Percentiles rank a stretch among this genome's conserved stretches.
phyloP scores from a whole-genome alignment of 139 green algal genomes.

The Closterium sp. region DNA sequence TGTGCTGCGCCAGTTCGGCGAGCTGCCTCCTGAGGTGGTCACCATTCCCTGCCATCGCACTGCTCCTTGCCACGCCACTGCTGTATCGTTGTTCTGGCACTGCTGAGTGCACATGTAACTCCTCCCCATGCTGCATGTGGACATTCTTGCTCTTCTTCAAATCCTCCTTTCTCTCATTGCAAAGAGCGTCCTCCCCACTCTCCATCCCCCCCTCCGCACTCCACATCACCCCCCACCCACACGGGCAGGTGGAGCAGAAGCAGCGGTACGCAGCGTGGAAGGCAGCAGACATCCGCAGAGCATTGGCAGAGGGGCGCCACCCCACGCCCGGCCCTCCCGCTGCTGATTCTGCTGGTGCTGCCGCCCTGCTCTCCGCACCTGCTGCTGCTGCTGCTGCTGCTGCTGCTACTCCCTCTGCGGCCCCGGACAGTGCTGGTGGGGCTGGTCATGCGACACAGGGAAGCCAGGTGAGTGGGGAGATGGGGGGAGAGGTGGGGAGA shows the following conservation, averaged over 20 bases:
- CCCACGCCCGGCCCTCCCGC: constrained; percentile 12
- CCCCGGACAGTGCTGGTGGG: neutral
- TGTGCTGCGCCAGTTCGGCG: constrained; percentile 73
- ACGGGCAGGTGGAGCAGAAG: constrained; percentile 64
- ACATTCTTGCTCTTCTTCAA: no score
- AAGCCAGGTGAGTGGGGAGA: neutral
- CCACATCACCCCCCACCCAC: no score
- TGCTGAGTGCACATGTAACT: no score
- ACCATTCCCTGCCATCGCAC: neutral
- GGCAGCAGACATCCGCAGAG: constrained; percentile 82
- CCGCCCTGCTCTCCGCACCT: neutral
- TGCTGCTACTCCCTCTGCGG: neutral
- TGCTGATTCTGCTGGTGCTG: neutral
- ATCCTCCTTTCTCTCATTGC: no score
- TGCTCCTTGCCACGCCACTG: no score
- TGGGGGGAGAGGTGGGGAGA: neutral
- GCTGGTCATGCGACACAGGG: neutral
- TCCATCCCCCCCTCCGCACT: no score
- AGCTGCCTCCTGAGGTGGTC: constrained; percentile 65
- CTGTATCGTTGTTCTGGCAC: no score
- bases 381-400: neutral
- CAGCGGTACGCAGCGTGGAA: constrained; percentile 82
- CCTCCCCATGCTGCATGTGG: no score
- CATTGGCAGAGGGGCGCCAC: constrained; percentile 69
- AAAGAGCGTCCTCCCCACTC: neutral